Evolutionary conservation across 2,329 filamentous ascomycete genomes (phyloP), one percentile per base, ranked within the genome.

Genomic region (Trichoderma asperellum): DNA sequence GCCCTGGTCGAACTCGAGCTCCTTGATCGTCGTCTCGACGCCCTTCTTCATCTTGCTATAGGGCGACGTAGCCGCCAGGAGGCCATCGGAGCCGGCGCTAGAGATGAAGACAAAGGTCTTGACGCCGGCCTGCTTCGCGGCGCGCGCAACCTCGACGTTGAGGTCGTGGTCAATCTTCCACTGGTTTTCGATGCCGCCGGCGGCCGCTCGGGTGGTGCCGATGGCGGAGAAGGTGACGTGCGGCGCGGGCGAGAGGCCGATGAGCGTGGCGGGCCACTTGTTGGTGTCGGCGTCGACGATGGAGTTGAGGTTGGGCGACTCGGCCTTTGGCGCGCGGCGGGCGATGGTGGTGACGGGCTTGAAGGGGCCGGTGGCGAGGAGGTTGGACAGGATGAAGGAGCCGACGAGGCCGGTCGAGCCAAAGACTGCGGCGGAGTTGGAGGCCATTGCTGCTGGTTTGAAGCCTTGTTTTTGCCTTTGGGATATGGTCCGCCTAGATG

Each of bases 121-220:
- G 12, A 88, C 86, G 43, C 93, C 93, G 0, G 89, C 88, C 4
- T 85, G 86, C 76, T 91, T 92, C 55, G 94, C 93, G 0, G 91
- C 89, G 71, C 87, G 86, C 4, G 92, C 94, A 29, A 97, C 84
- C 72, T 91, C 89, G 60, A 96, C 79, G 80, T 97, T 97, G 56
- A 97, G 84, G 76, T 96, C 93, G 77, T 94, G 88, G 81, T 97
- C 95, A 72, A 97, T 92, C 77, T 92, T 92, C 82, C 93, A 91
- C 81, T 97, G 95, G 71, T 90, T 89, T 34, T 89, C 90, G 73
- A 97, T 82, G 69, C 91, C 85, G 71, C 94, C 94, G 0, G 93
- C 94, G 14, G 85, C 84, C 0, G 84, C 91, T 60, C 89, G 88
- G 0, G 94, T 97, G 2, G 93, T 97, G 69, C 91, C 95, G 0